Evolutionary conservation across 257 asterid genomes (phyloP).

Genomic region (Pogostemon cablin): DNA sequence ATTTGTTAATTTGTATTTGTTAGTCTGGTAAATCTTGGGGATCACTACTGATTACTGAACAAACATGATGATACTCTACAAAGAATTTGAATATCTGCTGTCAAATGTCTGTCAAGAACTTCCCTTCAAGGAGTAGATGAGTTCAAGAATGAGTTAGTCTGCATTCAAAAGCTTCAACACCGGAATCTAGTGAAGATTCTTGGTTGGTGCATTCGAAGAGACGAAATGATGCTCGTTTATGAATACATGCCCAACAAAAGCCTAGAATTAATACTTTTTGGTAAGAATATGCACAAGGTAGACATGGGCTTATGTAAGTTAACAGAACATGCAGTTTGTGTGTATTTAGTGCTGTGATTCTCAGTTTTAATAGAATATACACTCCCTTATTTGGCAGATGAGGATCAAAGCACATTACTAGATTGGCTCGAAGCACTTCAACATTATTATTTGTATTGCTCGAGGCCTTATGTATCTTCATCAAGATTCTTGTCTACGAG

Average conservation of each 20-base stretch:
- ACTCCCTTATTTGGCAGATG: no score
- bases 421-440: no score
- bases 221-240: slow-evolving; percentile 3
- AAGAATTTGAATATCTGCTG: neutral
- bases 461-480: no score
- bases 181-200: slow-evolving; percentile 5
- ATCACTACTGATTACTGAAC: neutral
- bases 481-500: no score
- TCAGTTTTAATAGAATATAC: no score
- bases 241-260: slow-evolving; percentile 23
- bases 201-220: slow-evolving; percentile 3
- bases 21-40: no score
- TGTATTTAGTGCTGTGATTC: no score
- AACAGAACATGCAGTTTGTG: no score
- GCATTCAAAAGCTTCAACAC: slow-evolving; percentile 19
- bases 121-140: slow-evolving; percentile 20
- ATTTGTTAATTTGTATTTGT: no score
- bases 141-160: slow-evolving; percentile 11
- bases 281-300: neutral
- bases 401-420: no score
- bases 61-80: neutral
- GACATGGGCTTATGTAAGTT: no score
- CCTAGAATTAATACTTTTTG: slow-evolving; percentile 18
- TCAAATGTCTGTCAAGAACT: slow-evolving; percentile 10
- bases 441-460: no score